A percentile compares a stretch with the other conserved stretches of the same genome.
Conservation (phyloP, 768 basidiomycete genomes). For the Phanerodontia chrysosporium region DNA sequence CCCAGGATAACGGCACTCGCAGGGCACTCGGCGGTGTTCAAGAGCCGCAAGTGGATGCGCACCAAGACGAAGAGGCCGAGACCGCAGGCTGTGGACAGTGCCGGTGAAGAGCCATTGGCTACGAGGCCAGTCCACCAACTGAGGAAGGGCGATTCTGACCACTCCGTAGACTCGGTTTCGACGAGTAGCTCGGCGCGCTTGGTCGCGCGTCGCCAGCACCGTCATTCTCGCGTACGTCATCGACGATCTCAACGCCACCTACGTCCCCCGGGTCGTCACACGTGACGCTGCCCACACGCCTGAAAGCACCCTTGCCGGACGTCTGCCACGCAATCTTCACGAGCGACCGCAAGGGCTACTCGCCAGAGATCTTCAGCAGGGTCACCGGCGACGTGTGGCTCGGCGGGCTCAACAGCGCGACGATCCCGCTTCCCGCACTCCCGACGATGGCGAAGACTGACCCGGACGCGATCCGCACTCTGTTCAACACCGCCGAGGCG, state of each 20-base stretch:
- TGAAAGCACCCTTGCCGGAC: not conserved
- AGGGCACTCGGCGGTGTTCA: conserved; percentile 25
- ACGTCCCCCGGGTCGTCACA: not conserved
- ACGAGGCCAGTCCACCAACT: not conserved
- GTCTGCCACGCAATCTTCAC: conserved; percentile 30
- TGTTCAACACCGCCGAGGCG: conserved; percentile 11
- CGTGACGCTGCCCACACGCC: not conserved
- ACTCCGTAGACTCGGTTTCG: not conserved
- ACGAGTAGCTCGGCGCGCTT: not conserved
- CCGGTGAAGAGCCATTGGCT: not conserved
- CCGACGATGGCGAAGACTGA: conserved; percentile 15
- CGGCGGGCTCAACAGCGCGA: conserved; percentile 27
- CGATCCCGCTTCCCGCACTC: conserved; percentile 21
- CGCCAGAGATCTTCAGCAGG: conserved; percentile 31
- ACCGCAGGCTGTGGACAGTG: not conserved
- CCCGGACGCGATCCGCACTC: conserved; percentile 9
- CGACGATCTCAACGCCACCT: not conserved
- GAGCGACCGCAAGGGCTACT: conserved; percentile 24
- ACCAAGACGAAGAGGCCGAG: not conserved
- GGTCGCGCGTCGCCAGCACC: not conserved
- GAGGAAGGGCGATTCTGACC: not conserved
- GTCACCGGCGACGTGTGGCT: conserved; percentile 27
- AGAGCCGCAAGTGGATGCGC: conserved; percentile 22
- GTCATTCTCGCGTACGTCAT: conserved; percentile 4
- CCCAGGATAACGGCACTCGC: conserved; percentile 27